Evolutionary conservation across 2,329 filamentous ascomycete species (phyloP).

Genomic region (Colletotrichum eleusines): DNA sequence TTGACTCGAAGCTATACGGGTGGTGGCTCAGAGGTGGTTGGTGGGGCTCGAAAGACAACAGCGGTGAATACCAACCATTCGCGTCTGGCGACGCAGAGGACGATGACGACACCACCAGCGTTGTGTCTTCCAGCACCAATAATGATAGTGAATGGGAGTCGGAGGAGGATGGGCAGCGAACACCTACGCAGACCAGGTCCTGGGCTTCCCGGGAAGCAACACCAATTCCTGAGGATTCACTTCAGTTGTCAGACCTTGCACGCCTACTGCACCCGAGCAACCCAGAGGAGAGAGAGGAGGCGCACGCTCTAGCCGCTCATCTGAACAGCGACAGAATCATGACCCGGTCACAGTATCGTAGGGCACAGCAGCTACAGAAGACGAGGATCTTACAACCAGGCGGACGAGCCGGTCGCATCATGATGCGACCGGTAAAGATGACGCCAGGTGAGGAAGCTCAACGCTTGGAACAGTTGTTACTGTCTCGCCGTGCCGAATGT

Average conservation of each 20-base stretch:
- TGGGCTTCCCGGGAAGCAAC: conserved; percentile 64
- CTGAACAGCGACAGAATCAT: conserved; percentile 78
- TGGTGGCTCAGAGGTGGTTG: conserved; percentile 89
- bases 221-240: conserved; percentile 70
- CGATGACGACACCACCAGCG: conserved; percentile 82
- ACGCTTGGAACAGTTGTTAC: conserved; percentile 70
- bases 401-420: conserved; percentile 48
- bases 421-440: conserved; percentile 56
- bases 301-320: conserved; percentile 83
- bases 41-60: conserved; percentile 86
- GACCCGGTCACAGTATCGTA: conserved; percentile 83
- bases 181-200: conserved; percentile 74
- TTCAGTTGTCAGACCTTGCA: conserved; percentile 78
- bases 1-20: conserved; percentile 81
- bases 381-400: conserved; percentile 73
- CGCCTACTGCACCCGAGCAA: conserved; percentile 84
- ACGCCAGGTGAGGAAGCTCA: conserved; percentile 70
- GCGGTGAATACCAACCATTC: conserved; percentile 78
- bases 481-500: conserved; percentile 59
- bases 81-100: conserved; percentile 57
- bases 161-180: conserved; percentile 67
- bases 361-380: conserved; percentile 75
- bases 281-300: conserved; percentile 83
- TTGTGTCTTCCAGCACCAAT: conserved; percentile 71
- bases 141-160: conserved; percentile 62